Evolutionary conservation across 2,329 filamentous ascomycete species (phyloP).

Genomic region (Lanzia echinophila): DNA sequence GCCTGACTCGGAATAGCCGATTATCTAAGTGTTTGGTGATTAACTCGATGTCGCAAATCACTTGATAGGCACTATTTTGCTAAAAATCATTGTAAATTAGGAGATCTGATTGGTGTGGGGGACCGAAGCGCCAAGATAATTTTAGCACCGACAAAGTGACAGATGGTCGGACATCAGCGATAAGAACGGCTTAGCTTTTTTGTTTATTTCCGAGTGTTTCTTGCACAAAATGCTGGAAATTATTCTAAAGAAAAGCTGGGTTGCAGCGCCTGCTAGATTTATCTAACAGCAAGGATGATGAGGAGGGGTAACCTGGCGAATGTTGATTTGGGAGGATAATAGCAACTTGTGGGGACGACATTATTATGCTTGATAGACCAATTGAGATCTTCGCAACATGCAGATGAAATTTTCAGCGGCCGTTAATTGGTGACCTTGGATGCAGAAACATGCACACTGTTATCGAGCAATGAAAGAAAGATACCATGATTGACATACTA

Average conservation of each 20-base stretch:
- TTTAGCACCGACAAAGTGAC: neutral
- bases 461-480: too few species aligned
- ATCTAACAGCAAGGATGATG: neutral
- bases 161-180: neutral
- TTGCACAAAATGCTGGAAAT: neutral
- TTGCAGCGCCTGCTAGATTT: constrained; percentile 2
- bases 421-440: constrained; percentile 1
- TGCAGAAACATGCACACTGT: neutral
- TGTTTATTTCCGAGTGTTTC: neutral
- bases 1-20: neutral
- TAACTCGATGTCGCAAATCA: too few species aligned
- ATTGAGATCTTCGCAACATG: neutral
- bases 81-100: too few species aligned
- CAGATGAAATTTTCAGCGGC: neutral
- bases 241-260: neutral
- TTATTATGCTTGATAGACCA: constrained; percentile 2
- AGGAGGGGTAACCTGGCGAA: constrained; percentile 9
- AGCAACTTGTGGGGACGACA: constrained; percentile 4
- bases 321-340: constrained; percentile 7
- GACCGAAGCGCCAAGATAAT: neutral
- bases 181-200: neutral
- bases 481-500: too few species aligned
- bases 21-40: neutral
- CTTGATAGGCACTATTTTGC: too few species aligned
- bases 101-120: neutral